Percentiles rank a stretch among this genome's conserved stretches.
These are phyloP conservation scores for Fomitiporia mediterranea DNA, from an alignment of 1,284 basidiomycete species.

Conservation along the genomic window DNA sequence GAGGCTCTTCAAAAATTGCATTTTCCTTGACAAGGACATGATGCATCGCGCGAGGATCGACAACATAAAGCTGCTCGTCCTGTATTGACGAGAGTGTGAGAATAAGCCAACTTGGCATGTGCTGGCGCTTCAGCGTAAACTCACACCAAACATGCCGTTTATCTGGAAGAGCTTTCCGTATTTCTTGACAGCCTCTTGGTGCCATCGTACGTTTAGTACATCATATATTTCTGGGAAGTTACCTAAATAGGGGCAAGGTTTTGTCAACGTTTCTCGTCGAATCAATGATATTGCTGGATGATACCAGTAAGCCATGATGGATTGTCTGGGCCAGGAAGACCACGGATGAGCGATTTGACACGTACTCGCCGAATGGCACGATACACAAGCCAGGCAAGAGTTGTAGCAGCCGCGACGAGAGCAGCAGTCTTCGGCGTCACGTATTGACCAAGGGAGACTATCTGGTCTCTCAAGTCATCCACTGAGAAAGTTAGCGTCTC, in stretches of 20 bases:
- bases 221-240: constrained; percentile 19
- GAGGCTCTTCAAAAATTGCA: constrained; percentile 16
- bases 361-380: constrained; percentile 4
- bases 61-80: constrained; percentile 19
- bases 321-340: constrained; percentile 13
- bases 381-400: neutral
- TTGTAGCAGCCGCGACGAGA: neutral
- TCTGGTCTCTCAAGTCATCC: too few relatives aligned
- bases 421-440: too few relatives aligned
- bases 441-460: too few relatives aligned
- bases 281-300: neutral
- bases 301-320: constrained; percentile 17
- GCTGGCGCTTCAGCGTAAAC: neutral
- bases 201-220: constrained; percentile 15
- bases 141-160: constrained; percentile 27
- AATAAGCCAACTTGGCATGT: neutral
- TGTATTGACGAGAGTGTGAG: neutral
- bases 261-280: neutral
- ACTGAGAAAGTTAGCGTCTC: too few relatives aligned
- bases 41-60: constrained; percentile 17
- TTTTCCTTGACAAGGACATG: constrained; percentile 18
- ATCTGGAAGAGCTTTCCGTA: constrained; percentile 25
- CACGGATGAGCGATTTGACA: constrained; percentile 16
- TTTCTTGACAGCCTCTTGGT: constrained; percentile 15
- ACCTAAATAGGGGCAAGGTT: neutral